These are phyloP conservation scores for Hemileccinum impolitum DNA, from an alignment of 768 basidiomycete species.

Conservation along the genomic window DNA sequence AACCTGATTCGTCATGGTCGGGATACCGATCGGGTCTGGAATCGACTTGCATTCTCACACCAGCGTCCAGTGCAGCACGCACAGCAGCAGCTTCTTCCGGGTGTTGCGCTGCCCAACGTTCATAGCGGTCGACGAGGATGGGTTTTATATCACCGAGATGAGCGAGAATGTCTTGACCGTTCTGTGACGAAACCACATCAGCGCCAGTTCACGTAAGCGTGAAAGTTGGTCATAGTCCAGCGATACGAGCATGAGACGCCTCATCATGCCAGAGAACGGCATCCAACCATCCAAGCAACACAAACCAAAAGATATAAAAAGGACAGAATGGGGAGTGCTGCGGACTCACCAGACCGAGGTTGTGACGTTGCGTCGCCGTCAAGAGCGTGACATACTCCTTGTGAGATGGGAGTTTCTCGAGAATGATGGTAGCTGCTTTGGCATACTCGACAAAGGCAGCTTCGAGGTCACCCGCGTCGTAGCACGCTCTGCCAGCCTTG, in stretches of 20 bases:
- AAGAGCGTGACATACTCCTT: conserved; percentile 58
- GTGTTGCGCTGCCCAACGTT: conserved; percentile 51
- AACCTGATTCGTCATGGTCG: conserved; percentile 32
- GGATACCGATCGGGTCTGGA: conserved; percentile 24
- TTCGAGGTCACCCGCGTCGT: conserved; percentile 56
- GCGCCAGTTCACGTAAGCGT: conserved; percentile 5
- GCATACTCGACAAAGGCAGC: conserved; percentile 71
- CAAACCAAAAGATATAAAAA: neutral
- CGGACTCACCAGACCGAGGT: conserved; percentile 64
- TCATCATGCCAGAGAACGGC: neutral
- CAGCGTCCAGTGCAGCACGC: conserved; percentile 21
- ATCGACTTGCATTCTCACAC: conserved; percentile 21
- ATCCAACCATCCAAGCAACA: conserved; percentile 2
- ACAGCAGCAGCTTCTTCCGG: conserved; percentile 33
- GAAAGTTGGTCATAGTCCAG: neutral
- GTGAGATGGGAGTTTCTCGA: conserved; percentile 76
- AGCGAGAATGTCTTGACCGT: conserved; percentile 72
- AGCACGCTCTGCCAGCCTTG: conserved; percentile 47
- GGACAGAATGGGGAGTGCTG: conserved; percentile 8
- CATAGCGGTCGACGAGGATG: conserved; percentile 58
- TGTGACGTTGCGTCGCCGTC: conserved; percentile 55
- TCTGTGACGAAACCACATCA: conserved; percentile 40
- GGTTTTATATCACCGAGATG: conserved; percentile 64
- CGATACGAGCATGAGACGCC: neutral
- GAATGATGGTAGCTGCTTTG: conserved; percentile 70